These are phyloP conservation scores for Botrytis deweyae DNA, from an alignment of 2,329 filamentous ascomycete species.

Conservation along the genomic window DNA sequence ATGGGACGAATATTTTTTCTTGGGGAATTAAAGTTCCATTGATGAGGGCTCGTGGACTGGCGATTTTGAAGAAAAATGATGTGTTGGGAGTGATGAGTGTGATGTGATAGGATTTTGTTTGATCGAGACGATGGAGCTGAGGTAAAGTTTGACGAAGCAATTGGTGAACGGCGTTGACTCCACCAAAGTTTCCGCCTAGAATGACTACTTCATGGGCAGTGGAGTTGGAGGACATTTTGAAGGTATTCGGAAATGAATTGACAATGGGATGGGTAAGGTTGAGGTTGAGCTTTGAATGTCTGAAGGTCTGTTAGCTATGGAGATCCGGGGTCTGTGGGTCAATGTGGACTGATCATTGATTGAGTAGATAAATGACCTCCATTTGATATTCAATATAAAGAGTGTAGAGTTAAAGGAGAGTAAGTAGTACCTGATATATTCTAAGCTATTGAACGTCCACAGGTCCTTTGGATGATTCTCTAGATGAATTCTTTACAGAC, in stretches of 20 bases:
- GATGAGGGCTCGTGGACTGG: constrained; percentile 48
- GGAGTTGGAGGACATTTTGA: constrained; percentile 15
- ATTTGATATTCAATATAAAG: neutral
- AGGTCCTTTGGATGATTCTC: neutral
- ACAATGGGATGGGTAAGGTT: neutral
- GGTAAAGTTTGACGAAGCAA: constrained; percentile 52
- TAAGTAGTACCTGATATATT: neutral
- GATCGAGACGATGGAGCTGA: constrained; percentile 37
- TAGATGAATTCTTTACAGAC: neutral
- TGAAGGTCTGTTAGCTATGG: neutral
- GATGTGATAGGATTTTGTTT: constrained; percentile 41
- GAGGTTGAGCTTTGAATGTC: neutral
- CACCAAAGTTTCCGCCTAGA: constrained; percentile 52
- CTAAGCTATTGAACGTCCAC: neutral
- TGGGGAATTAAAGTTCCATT: constrained; percentile 46
- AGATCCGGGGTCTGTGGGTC: neutral
- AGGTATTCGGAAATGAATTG: neutral
- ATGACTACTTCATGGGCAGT: constrained; percentile 45
- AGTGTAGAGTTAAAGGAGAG: neutral
- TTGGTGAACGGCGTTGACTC: constrained; percentile 51
- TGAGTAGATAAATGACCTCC: neutral
- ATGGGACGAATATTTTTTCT: constrained; percentile 47
- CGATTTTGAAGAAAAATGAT: constrained; percentile 45
- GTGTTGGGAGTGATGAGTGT: constrained; percentile 46
- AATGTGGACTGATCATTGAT: neutral